Evolutionary conservation across 2,329 filamentous ascomycete species (phyloP), one percentile per base, ranked within the genome.

Genomic region (Ascomycota sp.): DNA sequence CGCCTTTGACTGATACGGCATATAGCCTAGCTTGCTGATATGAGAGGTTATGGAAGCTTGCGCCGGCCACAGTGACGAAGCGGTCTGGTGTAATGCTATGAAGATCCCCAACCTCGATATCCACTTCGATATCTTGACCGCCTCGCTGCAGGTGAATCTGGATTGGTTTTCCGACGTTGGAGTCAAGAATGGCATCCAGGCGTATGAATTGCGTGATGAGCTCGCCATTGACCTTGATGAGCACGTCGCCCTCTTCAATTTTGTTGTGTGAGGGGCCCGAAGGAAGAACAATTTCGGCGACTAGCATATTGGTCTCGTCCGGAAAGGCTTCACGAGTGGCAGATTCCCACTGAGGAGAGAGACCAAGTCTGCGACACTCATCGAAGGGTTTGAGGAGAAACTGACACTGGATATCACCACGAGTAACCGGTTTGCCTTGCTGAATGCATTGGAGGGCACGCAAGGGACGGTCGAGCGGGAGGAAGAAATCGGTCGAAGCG

Each of bases 21-120:
- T 94, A 95, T 4, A 94, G 66, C 8, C 89, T 75, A n/a, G 89
- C 83, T 53, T 95, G 85, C 48, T 98, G 89, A 51, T 98, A 98
- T 1, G 91, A 98, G 12, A 98, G 61, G 47, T 92, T 72, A 56
- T 98, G 91, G 60, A 98, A 95, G 34, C 83, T 86, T 17, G 75
- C 89, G 13, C 89, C 91, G 25, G 85, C 81, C 26, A 95, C 86
- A 4, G 83, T 81, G 31, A 95, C 79, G 47, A 95, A 98, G 35
- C 85, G 77, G 53, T 94, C 85, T 10, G 91, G 89, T 3, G 89
- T 95, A 49, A 98, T 98, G 33, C 68, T 69, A 57, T 98, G 89
- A 36, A 98, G 64, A 48, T 98, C 80, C 29, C 80, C 83, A 27
- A 95, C 85, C 30, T 71, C 58, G 32, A 95, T 66, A 34, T 89